phyloP scores from a whole-genome alignment of 139 green algal genomes.

The Chlorella vulgaris region DNA sequence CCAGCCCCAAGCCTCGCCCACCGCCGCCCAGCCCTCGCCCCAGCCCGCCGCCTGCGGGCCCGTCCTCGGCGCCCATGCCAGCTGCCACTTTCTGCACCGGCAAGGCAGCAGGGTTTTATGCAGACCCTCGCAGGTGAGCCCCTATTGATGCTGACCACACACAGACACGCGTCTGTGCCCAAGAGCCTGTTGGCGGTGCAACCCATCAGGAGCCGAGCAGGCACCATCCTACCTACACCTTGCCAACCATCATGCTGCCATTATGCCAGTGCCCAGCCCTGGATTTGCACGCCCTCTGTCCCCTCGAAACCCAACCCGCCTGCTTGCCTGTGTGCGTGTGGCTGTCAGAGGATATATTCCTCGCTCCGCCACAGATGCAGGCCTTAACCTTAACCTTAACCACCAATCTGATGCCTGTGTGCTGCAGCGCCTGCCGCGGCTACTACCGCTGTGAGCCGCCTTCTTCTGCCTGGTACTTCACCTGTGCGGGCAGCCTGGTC shows the following conservation, averaged over 20 bases:
- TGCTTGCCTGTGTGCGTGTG: neutral
- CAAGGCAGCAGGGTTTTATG: constrained; percentile 20
- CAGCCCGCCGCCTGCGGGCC: neutral
- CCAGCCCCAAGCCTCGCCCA: neutral
- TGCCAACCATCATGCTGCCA: neutral
- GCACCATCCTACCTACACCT: neutral
- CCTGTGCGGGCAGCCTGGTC: neutral
- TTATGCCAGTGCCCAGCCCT: neutral
- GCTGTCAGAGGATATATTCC: too few relatives aligned
- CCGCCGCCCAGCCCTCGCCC: neutral
- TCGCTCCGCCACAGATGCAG: too few relatives aligned
- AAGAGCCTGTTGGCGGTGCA: too few relatives aligned
- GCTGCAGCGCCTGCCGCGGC: constrained; percentile 7
- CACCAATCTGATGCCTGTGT: neutral
- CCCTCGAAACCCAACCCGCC: too few relatives aligned
- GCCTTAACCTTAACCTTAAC: too few relatives aligned
- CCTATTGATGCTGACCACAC: neutral
- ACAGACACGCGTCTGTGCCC: too few relatives aligned
- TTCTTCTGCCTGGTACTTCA: constrained; percentile 22
- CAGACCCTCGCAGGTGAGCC: constrained; percentile 18
- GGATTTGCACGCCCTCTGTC: neutral
- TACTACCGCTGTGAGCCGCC: constrained; percentile 6
- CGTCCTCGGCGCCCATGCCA: neutral
- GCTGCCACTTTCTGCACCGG: constrained; percentile 6
- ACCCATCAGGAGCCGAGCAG: neutral